Conservation (phyloP, 2,329 filamentous ascomycete genomes). For the Fusarium praegraminearum region DNA sequence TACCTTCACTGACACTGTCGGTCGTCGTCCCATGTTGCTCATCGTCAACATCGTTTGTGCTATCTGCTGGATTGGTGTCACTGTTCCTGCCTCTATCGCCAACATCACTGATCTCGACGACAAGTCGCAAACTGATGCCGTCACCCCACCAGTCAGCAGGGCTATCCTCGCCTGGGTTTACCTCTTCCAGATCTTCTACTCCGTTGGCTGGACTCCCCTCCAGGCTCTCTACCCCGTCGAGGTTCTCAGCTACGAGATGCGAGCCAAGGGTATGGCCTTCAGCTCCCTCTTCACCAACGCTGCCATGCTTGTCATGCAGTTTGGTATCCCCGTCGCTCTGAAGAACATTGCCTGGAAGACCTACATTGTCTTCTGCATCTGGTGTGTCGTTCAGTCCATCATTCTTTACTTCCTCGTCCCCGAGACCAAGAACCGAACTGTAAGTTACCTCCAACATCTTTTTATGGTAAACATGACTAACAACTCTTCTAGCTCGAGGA, state of each 20-base stretch:
- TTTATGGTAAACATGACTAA: not conserved
- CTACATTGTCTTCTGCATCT: slow-evolving; percentile 64
- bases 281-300: slow-evolving; percentile 59
- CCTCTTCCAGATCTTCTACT: slow-evolving; percentile 55
- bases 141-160: slow-evolving; percentile 54
- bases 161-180: slow-evolving; percentile 61
- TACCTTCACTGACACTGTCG: slow-evolving; percentile 60
- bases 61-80: slow-evolving; percentile 63
- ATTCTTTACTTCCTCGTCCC: slow-evolving; percentile 64
- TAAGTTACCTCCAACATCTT: not conserved
- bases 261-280: slow-evolving; percentile 68
- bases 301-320: slow-evolving; percentile 54
- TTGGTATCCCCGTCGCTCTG: slow-evolving; percentile 60
- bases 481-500: slow-evolving; percentile 38
- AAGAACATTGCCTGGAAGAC: slow-evolving; percentile 65
- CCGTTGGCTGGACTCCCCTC: slow-evolving; percentile 54
- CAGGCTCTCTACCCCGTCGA: slow-evolving; percentile 64
- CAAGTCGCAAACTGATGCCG: slow-evolving; percentile 41
- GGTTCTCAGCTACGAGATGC: slow-evolving; percentile 64
- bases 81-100: slow-evolving; percentile 57
- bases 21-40: slow-evolving; percentile 64
- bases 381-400: slow-evolving; percentile 56
- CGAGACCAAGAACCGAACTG: slow-evolving; percentile 62
- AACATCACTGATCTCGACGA: slow-evolving; percentile 47
- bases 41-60: slow-evolving; percentile 60